Base-by-base conservation (phyloP, 1,284 basidiomycete species). In the Ganoderma sinense region DNA sequence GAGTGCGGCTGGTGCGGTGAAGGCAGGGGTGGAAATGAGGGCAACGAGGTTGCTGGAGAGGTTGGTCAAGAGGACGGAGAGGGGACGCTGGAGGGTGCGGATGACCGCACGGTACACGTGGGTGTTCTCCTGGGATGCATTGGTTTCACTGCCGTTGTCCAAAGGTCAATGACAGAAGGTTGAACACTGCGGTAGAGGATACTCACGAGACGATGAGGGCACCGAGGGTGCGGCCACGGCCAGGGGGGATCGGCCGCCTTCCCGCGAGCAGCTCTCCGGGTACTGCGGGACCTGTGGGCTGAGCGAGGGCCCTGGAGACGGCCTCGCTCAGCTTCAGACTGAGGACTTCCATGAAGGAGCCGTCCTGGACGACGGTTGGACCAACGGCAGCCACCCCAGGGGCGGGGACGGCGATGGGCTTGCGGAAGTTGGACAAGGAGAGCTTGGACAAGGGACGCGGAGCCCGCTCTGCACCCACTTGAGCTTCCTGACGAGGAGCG, bases 261-360 rank as follows among this genome's bases (percentile, higher is more conserved):
- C 92, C 92, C 62, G 82, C 81, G 20, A 92, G 78, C 48, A 85
- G 79, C 69, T 93, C 91, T 66, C 80, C 80, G 6, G 83, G 79
- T 62, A 80, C 75, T 31, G 84, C 83, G 31, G 88, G 83, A 13
- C 88, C 88, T 1, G 84, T 77, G 18, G 92, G 91, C 72, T 91
- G 89, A 16, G 87, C 84, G 55, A 94, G 83, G 1, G 92, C 90
- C 80, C 88, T 93, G 59, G 91, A 89, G n/a, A 93, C 91, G 0
- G 91, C 92, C 79, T 95, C 93, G 76, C 89, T 93, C 53, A 95
- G 83, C 78, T 91, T 93, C 67, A 94, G 84, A 73, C 89, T 85
- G 62, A 94, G 86, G 65, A 89, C 87, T 78, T 94, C 91, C 69
- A 94, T 85, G 79, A 94, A 94, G 6, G 91, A 91, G 65, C 91